Evolutionary conservation across 208 protist genomes (phyloP).

Genomic region (Trypanosoma platydactyli): DNA sequence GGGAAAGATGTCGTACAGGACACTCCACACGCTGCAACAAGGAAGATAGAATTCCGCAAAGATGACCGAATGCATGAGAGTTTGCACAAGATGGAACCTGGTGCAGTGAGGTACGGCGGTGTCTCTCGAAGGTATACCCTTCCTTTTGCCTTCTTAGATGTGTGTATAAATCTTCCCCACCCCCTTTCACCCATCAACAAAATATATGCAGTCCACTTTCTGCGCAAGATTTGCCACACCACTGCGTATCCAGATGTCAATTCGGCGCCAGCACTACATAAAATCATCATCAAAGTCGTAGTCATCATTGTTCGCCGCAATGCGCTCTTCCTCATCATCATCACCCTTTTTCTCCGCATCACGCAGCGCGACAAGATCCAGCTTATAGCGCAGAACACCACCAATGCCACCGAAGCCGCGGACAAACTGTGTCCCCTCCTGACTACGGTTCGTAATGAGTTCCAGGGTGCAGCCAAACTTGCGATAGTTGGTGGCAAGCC

Average conservation of each 20-base stretch:
- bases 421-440: slow-evolving; percentile 98
- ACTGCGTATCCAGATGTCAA: too few relatives aligned
- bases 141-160: too few relatives aligned
- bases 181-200: too few relatives aligned
- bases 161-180: too few relatives aligned
- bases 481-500: slow-evolving; percentile 98
- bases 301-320: slow-evolving; percentile 70
- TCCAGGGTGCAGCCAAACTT: slow-evolving; percentile 97
- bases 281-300: slow-evolving; percentile 92
- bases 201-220: too few relatives aligned
- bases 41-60: too few relatives aligned
- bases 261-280: slow-evolving; percentile 8
- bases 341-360: slow-evolving; percentile 83
- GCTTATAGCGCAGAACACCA: slow-evolving; percentile 91
- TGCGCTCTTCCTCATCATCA: slow-evolving; percentile 42
- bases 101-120: too few relatives aligned
- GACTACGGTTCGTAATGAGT: slow-evolving; percentile 93
- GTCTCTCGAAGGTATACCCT: too few relatives aligned
- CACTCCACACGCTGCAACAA: too few relatives aligned
- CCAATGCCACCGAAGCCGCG: slow-evolving; percentile 98
- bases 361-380: slow-evolving; percentile 88
- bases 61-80: background rate
- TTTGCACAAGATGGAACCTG: too few relatives aligned
- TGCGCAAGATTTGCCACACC: too few relatives aligned
- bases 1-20: too few relatives aligned